Conservation (phyloP, 495 filamentous ascomycete species). For the Penicillium cataractarum region DNA sequence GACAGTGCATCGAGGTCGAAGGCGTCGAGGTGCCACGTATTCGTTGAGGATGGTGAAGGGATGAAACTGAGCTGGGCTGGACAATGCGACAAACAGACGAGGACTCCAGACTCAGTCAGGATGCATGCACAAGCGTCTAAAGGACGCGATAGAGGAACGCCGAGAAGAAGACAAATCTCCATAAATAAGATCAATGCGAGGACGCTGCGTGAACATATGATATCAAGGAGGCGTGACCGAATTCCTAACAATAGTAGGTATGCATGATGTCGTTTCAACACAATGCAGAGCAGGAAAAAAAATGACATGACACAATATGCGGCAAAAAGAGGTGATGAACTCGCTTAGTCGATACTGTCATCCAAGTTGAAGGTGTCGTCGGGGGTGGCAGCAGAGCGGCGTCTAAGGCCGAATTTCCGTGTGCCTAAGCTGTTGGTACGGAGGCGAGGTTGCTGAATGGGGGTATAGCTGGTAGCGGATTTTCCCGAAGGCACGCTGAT, state of each 20-base stretch:
- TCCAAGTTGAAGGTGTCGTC: constrained; percentile 38
- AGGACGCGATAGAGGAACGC: constrained; percentile 32
- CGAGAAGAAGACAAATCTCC: constrained; percentile 29
- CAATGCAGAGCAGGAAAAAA: constrained; percentile 3
- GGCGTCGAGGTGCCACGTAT: not conserved
- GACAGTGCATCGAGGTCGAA: constrained; percentile 17
- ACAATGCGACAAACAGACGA: constrained; percentile 19
- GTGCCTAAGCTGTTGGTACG: constrained; percentile 47
- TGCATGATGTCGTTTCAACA: constrained; percentile 17
- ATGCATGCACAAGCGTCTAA: constrained; percentile 24
- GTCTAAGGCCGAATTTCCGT: constrained; percentile 43
- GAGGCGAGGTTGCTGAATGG: constrained; percentile 43
- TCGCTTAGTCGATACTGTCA: constrained; percentile 41
- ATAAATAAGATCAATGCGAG: constrained; percentile 21
- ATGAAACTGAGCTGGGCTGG: not conserved
- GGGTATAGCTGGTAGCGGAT: constrained; percentile 46
- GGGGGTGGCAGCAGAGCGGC: constrained; percentile 35
- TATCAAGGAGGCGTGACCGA: constrained; percentile 26
- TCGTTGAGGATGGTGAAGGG: not conserved
- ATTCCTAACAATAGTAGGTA: constrained; percentile 6
- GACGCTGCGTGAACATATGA: constrained; percentile 41
- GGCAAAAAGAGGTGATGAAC: not conserved
- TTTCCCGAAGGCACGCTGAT: constrained; percentile 45
- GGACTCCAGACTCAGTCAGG: constrained; percentile 16
- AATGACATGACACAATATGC: not conserved